A percentile compares a stretch with the other conserved stretches of the same genome.
phyloP scores from a whole-genome alignment of 495 filamentous ascomycete genomes.

The Bombardia bombarda region DNA sequence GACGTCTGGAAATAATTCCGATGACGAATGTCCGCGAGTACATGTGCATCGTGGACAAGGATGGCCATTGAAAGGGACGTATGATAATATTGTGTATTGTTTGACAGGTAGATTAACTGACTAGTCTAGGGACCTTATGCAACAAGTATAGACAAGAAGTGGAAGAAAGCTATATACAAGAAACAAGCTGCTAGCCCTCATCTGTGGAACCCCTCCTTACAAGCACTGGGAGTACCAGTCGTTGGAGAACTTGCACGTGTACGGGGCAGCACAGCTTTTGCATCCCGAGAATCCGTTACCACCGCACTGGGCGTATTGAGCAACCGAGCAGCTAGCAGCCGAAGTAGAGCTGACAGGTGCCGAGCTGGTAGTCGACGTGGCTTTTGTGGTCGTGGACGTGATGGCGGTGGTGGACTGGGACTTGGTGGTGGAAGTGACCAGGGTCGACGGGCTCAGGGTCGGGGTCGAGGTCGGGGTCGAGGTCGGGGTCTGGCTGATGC shows the following conservation, averaged over 20 bases:
- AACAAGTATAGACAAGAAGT: background rate
- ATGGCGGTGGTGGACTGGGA: conserved; percentile 7
- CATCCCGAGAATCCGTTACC: conserved; percentile 33
- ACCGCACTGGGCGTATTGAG: conserved; percentile 36
- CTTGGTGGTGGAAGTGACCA: conserved; percentile 9
- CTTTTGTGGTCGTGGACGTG: conserved; percentile 3
- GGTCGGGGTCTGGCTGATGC: background rate
- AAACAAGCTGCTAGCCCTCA: background rate
- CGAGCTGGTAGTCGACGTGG: conserved; percentile 12
- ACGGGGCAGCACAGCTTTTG: conserved; percentile 28
- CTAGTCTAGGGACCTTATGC: too few species aligned
- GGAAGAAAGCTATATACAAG: background rate
- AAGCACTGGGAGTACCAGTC: conserved; percentile 35
- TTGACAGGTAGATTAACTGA: too few species aligned
- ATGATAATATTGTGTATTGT: too few species aligned
- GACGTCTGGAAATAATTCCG: too few species aligned
- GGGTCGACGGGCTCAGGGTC: conserved; percentile 11
- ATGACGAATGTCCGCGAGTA: too few species aligned
- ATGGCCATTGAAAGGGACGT: too few species aligned
- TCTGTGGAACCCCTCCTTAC: conserved; percentile 2
- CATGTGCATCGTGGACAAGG: too few species aligned
- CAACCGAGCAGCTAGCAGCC: conserved; percentile 14
- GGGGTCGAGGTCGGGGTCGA: conserved; percentile 1
- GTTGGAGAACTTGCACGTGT: conserved; percentile 31
- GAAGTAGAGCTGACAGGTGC: conserved; percentile 10